Base-by-base conservation (phyloP, 2,329 filamentous ascomycete species). In the Helicocarpus griseus region DNA sequence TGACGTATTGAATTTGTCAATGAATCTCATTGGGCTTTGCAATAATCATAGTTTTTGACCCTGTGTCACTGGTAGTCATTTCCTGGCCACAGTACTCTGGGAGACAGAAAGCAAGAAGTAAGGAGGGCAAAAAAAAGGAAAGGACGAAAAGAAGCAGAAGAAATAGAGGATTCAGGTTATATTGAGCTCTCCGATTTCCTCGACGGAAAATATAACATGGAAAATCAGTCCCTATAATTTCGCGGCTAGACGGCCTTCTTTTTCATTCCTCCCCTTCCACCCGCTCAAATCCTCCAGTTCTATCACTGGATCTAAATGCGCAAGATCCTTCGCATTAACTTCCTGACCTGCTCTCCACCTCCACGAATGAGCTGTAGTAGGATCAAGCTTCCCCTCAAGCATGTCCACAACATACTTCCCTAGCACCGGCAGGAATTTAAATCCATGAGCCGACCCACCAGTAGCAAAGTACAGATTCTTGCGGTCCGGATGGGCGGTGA, bases 401-500 rank as follows among this genome's bases (percentile, higher is more conserved):
- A 67, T 67, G 60, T 80, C 76, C 1, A 63, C 69, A 24, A 80
- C 74, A 17, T 77, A 70, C 4, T 67, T 64, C 0, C 77, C 77
- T 31, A 80, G 70, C 2, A 70, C 67, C 1, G 76, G 75, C 57
- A 76, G 74, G 33, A 75, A 71, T 68, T 74, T 77, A 54, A 77
- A 79, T 2, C 74, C 76, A 56, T 79, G 74, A 0, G 75, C 77
- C 28, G 73, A 76, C 0, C 69, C 77, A 5, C 77, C 77, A 2
- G 74, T 69, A 2, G 73, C 77, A 6, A 80, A 57, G 2, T 76
- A 59, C 21, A 78, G 58, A 21, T 67, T 70, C 33, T 60, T 54
- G 48, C 71, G 63, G 9, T 69, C 63, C 0, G 76, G 74, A 59
- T 80, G 76, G 26, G 63, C 62, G 48, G 73, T 71, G 51, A 81